Base-by-base conservation (phyloP, 148 eudicot genomes). In the Limonium bicolor region DNA sequence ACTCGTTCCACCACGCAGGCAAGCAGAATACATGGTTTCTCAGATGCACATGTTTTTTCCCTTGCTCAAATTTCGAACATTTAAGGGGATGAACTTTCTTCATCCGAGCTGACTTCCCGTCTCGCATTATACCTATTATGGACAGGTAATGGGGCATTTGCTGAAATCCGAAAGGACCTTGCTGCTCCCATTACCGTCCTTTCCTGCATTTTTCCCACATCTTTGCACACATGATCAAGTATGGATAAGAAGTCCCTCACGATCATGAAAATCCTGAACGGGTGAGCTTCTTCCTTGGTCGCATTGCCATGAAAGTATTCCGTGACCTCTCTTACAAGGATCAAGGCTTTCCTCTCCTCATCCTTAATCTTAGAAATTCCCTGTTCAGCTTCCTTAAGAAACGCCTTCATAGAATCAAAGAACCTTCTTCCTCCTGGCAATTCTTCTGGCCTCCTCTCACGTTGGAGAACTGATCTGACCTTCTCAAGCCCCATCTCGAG, bases 401-500 rank as follows among this genome's bases (percentile, higher is more conserved):
- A 68, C 30, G 21, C 33, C 45, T 48, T 64, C 74, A 73, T 68
- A 1, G 78, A 61, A 32, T 61, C 51, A 20, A 39, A 41, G 34
- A 59, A 59, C 20, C 22, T 25, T 7, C 44, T 37, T 42, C 41
- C 26, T 27, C 41, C 59, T 23, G 73, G 62, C 38, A 69, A 76
- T 2, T 23, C 29, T n/a, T n/a, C n/a, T n/a, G n/a, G n/a, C 19
- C 18, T 28, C 52, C 55, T 75, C 53, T 75, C 83, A 47, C 57
- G 58, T 40, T 83, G 76, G 55, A 71, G 41, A 2, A 73, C 74
- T 20, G 43, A 48, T 48, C 73, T 73, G 48, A 81, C 65, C 56
- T 81, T 81, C 49, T 85, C 74, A 15, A 90, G 95, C 42, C 99
- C 99, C 24, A 33, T 62, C 63, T 80, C 95, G 14, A 90, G 85